Conservation (phyloP, 2,329 filamentous ascomycete species). For the Aspergillus oerlinghausenensis region DNA sequence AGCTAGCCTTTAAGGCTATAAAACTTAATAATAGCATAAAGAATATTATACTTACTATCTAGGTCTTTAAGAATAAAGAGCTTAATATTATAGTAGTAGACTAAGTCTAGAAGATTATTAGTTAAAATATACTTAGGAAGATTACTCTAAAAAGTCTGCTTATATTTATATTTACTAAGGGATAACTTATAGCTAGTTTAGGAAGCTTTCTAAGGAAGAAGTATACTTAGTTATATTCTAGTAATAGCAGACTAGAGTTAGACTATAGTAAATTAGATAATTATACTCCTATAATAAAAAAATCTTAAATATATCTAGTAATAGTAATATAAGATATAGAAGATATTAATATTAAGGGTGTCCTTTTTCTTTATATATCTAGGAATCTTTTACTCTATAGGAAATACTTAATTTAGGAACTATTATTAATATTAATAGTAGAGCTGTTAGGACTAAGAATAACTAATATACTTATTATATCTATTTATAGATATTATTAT, state of each 20-base stretch:
- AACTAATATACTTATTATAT: too few relatives aligned
- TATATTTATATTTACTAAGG: constrained; percentile 13
- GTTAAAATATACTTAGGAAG: constrained; percentile 17
- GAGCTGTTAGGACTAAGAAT: too few relatives aligned
- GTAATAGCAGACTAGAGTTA: constrained; percentile 23
- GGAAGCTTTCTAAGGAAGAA: constrained; percentile 18
- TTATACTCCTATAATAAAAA: constrained; percentile 20
- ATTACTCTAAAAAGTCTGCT: constrained; percentile 16
- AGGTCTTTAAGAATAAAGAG: constrained; percentile 21
- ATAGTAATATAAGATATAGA: constrained; percentile 18
- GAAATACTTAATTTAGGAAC: too few relatives aligned
- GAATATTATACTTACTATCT: constrained; percentile 19
- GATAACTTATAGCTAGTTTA: neutral
- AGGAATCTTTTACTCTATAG: too few relatives aligned
- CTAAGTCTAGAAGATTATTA: constrained; percentile 16
- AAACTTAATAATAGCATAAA: constrained; percentile 25
- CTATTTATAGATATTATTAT: too few relatives aligned
- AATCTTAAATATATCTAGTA: constrained; percentile 21
- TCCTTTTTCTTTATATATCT: too few relatives aligned
- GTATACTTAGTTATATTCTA: constrained; percentile 15
- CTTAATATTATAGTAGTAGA: constrained; percentile 23
- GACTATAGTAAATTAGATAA: constrained; percentile 17
- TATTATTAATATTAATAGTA: too few relatives aligned
- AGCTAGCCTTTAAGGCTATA: constrained; percentile 22
- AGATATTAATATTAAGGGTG: constrained; percentile 14